Percentiles rank a stretch among this genome's conserved stretches.
These are phyloP conservation scores for Aspergillus sp. DNA, from an alignment of 2,329 filamentous ascomycete species.

Conservation along the genomic window DNA sequence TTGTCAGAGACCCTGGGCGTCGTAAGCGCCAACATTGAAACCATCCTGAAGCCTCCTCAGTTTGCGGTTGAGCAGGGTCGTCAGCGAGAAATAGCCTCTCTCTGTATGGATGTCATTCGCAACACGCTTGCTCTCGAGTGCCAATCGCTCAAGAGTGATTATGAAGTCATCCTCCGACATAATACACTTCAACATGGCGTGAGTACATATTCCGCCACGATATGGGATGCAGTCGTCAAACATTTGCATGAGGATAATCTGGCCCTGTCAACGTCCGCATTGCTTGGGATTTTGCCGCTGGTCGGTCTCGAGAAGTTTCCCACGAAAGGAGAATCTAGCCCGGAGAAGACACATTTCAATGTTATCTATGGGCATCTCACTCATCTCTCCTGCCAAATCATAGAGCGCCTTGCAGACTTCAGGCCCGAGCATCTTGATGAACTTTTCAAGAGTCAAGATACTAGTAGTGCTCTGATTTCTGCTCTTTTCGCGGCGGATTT, in stretches of 20 bases:
- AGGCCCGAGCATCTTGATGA: conserved; percentile 66
- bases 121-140: conserved; percentile 71
- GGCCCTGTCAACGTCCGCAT: conserved; percentile 72
- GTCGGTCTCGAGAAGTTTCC: conserved; percentile 75
- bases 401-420: conserved; percentile 80
- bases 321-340: conserved; percentile 46
- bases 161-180: conserved; percentile 63
- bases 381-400: conserved; percentile 67
- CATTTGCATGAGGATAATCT: conserved; percentile 67
- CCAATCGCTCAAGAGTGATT: conserved; percentile 68
- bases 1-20: conserved; percentile 52
- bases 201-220: conserved; percentile 68
- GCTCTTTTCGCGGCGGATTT: conserved; percentile 80
- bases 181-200: conserved; percentile 66
- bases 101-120: conserved; percentile 66
- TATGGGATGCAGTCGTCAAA: conserved; percentile 77
- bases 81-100: conserved; percentile 55
- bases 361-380: conserved; percentile 65
- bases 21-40: conserved; percentile 52
- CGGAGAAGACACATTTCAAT: conserved; percentile 75
- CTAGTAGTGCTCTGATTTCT: conserved; percentile 73
- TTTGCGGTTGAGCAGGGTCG: conserved; percentile 50
- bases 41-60: conserved; percentile 60
- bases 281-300: conserved; percentile 70
- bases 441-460: conserved; percentile 68